These are phyloP conservation scores for Cutaneotrichosporon sp. DNA, from an alignment of 1,284 basidiomycete species.

Conservation along the genomic window DNA sequence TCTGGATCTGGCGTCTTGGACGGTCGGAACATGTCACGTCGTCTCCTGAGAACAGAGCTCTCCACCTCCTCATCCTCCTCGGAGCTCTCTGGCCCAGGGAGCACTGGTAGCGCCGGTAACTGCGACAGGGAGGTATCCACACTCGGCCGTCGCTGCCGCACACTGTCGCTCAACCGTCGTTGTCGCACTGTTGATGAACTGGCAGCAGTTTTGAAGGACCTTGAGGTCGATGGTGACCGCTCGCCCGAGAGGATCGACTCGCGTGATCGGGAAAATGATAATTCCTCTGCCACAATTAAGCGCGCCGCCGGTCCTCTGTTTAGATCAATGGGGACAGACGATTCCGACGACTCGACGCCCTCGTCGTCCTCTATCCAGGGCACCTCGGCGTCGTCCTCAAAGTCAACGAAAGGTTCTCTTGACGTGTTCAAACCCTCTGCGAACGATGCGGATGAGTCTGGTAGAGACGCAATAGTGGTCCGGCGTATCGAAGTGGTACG, in stretches of 20 bases:
- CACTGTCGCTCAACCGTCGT: too few relatives aligned
- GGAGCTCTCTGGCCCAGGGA: constrained; percentile 26
- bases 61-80: constrained; percentile 14
- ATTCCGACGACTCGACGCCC: constrained; percentile 7
- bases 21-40: constrained; percentile 28
- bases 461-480: constrained; percentile 14
- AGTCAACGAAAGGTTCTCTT: constrained; percentile 26
- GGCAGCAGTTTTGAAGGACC: not conserved
- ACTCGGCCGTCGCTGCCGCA: not conserved
- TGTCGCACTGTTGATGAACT: not conserved
- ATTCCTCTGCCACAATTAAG: constrained; percentile 8
- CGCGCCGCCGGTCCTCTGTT: constrained; percentile 5
- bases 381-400: constrained; percentile 32
- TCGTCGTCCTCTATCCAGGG: constrained; percentile 17
- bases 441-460: constrained; percentile 29
- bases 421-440: constrained; percentile 22
- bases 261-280: constrained; percentile 1
- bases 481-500: too few relatives aligned
- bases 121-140: constrained; percentile 15
- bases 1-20: constrained; percentile 9
- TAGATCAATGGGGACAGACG: constrained; percentile 2
- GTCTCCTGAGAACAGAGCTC: constrained; percentile 21
- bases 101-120: constrained; percentile 28
- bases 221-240: not conserved
- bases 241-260: not conserved